Evolutionary conservation across 2,329 filamentous ascomycete species (phyloP).

Genomic region (Botrytis fragariae): DNA sequence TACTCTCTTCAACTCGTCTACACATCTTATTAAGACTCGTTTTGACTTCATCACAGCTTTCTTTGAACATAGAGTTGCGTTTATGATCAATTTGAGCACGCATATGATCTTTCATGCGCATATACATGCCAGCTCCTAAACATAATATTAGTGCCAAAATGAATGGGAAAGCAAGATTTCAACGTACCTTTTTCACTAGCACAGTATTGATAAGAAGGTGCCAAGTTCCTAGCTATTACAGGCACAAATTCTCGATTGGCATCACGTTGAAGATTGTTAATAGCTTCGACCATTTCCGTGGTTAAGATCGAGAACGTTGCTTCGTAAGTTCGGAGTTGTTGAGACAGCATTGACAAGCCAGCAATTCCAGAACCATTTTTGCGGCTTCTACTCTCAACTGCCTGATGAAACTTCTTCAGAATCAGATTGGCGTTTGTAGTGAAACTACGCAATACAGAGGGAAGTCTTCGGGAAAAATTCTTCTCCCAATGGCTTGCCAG

Average conservation of each 20-base stretch:
- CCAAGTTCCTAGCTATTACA: conserved; percentile 47
- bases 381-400: conserved; percentile 42
- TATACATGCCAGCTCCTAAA: conserved; percentile 45
- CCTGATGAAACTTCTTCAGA: conserved; percentile 44
- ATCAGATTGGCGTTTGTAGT: conserved; percentile 36
- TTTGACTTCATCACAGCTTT: conserved; percentile 45
- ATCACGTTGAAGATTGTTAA: conserved; percentile 49
- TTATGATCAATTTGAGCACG: conserved; percentile 42
- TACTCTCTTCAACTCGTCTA: conserved; percentile 28
- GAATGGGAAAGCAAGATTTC: background rate
- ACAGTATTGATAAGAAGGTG: conserved; percentile 47
- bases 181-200: conserved; percentile 43
- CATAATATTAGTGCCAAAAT: background rate
- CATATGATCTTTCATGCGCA: conserved; percentile 54
- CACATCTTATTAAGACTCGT: conserved; percentile 42
- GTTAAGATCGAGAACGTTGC: conserved; percentile 43
- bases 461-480: conserved; percentile 44
- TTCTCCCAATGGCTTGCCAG: conserved; percentile 32
- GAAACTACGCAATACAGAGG: conserved; percentile 42
- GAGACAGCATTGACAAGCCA: conserved; percentile 42
- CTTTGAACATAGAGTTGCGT: conserved; percentile 49
- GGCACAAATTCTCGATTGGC: conserved; percentile 55
- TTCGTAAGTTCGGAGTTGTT: conserved; percentile 45
- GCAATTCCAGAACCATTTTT: conserved; percentile 43
- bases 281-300: conserved; percentile 36